Conservation (phyloP, 306 rosid species). For the Argentina anserina region DNA sequence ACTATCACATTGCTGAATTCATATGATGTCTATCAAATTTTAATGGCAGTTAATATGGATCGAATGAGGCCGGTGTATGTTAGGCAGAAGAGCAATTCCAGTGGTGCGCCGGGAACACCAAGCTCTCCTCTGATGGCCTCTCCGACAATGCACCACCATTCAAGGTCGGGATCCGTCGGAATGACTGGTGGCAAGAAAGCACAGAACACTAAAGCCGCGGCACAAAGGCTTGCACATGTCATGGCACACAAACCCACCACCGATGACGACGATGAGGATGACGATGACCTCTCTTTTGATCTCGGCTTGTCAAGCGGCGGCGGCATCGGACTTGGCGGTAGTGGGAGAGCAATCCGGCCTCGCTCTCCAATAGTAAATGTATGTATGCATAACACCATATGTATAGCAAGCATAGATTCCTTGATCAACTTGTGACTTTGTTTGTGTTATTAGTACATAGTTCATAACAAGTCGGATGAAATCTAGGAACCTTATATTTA, state of each 20-base stretch:
- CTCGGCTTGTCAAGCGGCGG: slow-evolving; percentile 41
- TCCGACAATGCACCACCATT: slow-evolving; percentile 41
- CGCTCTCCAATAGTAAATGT: slow-evolving; percentile 62
- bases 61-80: slow-evolving; percentile 42
- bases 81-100: slow-evolving; percentile 55
- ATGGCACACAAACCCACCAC: slow-evolving; percentile 61
- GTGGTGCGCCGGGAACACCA: slow-evolving; percentile 44
- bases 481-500: not conserved
- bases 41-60: slow-evolving; percentile 42
- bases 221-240: slow-evolving; percentile 95
- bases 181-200: slow-evolving; percentile 43
- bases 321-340: slow-evolving; percentile 69
- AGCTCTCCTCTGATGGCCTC: slow-evolving; percentile 42
- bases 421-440: not conserved
- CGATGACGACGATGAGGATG: slow-evolving; percentile 63
- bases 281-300: slow-evolving; percentile 61
- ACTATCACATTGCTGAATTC: too few relatives aligned
- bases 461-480: not conserved
- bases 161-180: slow-evolving; percentile 49
- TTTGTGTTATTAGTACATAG: too few relatives aligned
- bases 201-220: slow-evolving; percentile 87
- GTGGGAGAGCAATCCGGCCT: slow-evolving; percentile 53
- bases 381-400: not conserved
- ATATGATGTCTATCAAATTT: not conserved
- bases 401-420: too few relatives aligned